These are phyloP conservation scores for Ceriops decandra DNA, from an alignment of 345 rosid genomes.

Conservation along the genomic window DNA sequence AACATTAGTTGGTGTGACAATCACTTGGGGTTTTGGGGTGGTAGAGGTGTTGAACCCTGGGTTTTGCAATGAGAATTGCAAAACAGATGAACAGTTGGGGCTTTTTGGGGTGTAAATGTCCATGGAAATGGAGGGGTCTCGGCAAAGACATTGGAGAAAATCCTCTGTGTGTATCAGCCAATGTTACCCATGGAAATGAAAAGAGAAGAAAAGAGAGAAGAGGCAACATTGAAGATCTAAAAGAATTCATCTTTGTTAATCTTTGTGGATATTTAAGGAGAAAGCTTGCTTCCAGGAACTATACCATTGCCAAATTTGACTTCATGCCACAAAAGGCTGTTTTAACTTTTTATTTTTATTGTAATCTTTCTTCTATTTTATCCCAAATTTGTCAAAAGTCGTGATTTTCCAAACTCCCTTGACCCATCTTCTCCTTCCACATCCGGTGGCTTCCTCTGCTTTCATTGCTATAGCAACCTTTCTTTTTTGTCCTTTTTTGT, in stretches of 20 bases:
- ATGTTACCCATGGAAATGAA: background rate
- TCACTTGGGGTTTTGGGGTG: conserved; percentile 5
- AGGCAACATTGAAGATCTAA: background rate
- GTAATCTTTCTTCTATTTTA: too few species aligned
- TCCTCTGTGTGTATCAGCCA: conserved; percentile 7
- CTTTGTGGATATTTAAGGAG: background rate
- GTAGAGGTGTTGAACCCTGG: conserved; percentile 14
- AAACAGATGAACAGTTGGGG: conserved; percentile 9
- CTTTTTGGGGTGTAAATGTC: conserved; percentile 3
- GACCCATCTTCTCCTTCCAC: too few species aligned
- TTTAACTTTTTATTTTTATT: too few species aligned
- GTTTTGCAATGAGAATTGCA: conserved; percentile 25
- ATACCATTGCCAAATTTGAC: too few species aligned
- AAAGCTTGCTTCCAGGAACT: too few species aligned
- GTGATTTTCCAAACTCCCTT: too few species aligned
- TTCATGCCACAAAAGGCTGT: too few species aligned
- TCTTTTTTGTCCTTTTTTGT: too few species aligned
- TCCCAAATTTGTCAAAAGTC: too few species aligned
- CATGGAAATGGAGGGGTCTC: conserved; percentile 9
- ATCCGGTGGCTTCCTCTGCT: too few species aligned
- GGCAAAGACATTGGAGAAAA: conserved; percentile 22
- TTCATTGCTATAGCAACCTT: too few species aligned
- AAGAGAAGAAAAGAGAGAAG: background rate
- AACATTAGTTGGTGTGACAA: background rate
- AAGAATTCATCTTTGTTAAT: background rate